Percentiles rank a stretch among this genome's conserved stretches.
Conservation (phyloP, 1,284 basidiomycete genomes). For the Kwoniella shivajii region DNA sequence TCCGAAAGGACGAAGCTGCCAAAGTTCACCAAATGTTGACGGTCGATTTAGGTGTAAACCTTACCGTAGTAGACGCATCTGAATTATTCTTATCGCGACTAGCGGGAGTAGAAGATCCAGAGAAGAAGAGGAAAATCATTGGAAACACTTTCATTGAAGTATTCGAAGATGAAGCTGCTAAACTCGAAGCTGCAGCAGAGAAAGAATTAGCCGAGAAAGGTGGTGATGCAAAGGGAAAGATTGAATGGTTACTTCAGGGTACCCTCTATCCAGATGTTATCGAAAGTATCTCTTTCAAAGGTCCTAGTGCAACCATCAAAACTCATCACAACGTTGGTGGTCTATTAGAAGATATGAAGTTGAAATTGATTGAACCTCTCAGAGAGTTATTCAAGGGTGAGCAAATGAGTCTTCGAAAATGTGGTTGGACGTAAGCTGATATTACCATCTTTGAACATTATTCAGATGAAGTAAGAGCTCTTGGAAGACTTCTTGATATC, state of each 20-base stretch:
- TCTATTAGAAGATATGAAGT: slow-evolving; percentile 94
- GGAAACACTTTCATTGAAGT: slow-evolving; percentile 99
- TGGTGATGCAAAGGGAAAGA: slow-evolving; percentile 77
- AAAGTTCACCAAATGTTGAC: slow-evolving; percentile 97
- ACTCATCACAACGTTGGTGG: slow-evolving; percentile 99
- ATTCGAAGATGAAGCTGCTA: slow-evolving; percentile 89
- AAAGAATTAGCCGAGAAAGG: slow-evolving; percentile 65
- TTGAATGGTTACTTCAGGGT: slow-evolving; percentile 98
- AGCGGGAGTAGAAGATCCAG: slow-evolving; percentile 90
- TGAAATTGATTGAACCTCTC: slow-evolving; percentile 97
- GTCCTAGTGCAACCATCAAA: slow-evolving; percentile 98
- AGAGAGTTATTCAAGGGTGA: slow-evolving; percentile 97
- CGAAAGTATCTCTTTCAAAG: slow-evolving; percentile 99
- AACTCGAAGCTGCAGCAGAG: slow-evolving; percentile 83
- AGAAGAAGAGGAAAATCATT: slow-evolving; percentile 97
- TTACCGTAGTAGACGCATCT: slow-evolving; percentile 94
- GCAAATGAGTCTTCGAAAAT: slow-evolving; percentile 22
- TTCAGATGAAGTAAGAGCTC: slow-evolving; percentile 90
- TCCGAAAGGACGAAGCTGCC: slow-evolving; percentile 85
- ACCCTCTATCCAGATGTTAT: slow-evolving; percentile 99
- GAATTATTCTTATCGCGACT: slow-evolving; percentile 90
- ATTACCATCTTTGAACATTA: not conserved
- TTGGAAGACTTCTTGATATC: slow-evolving; percentile 88
- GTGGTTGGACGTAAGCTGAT: not conserved
- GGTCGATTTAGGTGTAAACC: slow-evolving; percentile 90